These are phyloP conservation scores for Ustilaginoidea virens DNA, from an alignment of 2,329 filamentous ascomycete species.

Conservation along the genomic window DNA sequence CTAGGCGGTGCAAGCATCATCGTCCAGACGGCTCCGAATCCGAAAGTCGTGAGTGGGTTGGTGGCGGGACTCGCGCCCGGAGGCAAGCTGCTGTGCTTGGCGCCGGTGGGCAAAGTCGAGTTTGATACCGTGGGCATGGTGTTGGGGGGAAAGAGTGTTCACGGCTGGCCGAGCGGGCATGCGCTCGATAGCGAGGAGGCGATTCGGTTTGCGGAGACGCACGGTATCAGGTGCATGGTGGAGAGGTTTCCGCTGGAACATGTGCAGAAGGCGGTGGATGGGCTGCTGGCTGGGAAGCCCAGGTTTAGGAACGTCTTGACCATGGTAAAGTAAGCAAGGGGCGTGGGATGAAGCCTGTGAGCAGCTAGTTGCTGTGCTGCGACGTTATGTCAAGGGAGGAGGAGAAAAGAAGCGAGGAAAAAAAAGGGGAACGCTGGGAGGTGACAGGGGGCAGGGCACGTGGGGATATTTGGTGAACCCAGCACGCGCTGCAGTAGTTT, in stretches of 20 bases:
- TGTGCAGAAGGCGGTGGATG: conserved; percentile 27
- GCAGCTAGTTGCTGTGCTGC: no score
- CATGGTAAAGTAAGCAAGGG: no score
- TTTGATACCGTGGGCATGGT: conserved; percentile 28
- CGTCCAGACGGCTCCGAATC: conserved; percentile 47
- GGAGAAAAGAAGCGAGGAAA: no score
- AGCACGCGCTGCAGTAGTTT: no score
- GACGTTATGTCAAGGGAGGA: no score
- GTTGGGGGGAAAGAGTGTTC: conserved; percentile 39
- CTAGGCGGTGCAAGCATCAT: conserved; percentile 48
- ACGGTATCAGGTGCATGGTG: conserved; percentile 48
- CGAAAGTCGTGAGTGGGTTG: conserved; percentile 35
- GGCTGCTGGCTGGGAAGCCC: conserved; percentile 23
- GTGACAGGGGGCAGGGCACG: no score
- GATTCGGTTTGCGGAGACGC: conserved; percentile 45
- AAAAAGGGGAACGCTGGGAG: no score
- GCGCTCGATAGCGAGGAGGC: conserved; percentile 50
- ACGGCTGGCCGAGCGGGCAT: conserved; percentile 48
- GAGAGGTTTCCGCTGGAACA: conserved; percentile 47
- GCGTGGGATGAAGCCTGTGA: no score
- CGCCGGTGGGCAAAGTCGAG: conserved; percentile 30
- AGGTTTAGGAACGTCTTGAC: conserved; percentile 29
- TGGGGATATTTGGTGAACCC: no score
- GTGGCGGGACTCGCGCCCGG: conserved; percentile 34
- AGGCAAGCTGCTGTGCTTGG: conserved; percentile 46